phyloP scores from a whole-genome alignment of 1,139 yeast genomes.

The Suhomyces bokatorum region DNA sequence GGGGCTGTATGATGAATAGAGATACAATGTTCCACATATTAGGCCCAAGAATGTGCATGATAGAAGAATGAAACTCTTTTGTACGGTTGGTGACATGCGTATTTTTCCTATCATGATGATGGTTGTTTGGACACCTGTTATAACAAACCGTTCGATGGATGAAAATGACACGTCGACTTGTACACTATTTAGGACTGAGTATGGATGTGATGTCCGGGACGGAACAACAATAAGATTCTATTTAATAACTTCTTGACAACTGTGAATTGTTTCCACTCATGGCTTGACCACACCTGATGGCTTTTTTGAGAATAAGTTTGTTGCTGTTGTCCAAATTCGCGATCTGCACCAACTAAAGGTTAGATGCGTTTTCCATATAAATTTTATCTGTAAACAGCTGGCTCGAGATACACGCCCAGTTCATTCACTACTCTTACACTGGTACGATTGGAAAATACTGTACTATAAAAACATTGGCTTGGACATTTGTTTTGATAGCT shows the following conservation, averaged over 20 bases:
- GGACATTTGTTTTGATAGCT: no score
- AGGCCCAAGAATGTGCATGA: slow-evolving; percentile 54
- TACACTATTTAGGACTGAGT: neutral
- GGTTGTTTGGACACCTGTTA: neutral
- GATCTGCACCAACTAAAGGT: neutral
- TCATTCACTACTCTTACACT: no score
- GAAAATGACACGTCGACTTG: neutral
- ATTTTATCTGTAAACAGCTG: neutral
- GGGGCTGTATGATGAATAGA: slow-evolving; percentile 64
- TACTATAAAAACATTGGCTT: no score
- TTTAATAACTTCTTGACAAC: neutral
- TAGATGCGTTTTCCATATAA: neutral
- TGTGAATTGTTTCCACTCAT: slow-evolving; percentile 4
- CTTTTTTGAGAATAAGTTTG: neutral
- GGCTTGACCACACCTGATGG: slow-evolving; percentile 2
- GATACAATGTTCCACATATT: slow-evolving; percentile 61
- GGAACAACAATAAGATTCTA: no score
- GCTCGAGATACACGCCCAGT: no score
- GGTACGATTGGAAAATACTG: no score
- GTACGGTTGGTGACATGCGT: slow-evolving; percentile 26
- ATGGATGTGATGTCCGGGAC: no score
- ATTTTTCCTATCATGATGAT: slow-evolving; percentile 1
- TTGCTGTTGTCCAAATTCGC: neutral
- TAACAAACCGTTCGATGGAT: no score
- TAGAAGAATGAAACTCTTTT: slow-evolving; percentile 38